Evolutionary conservation across 2,329 filamentous ascomycete species (phyloP), one percentile per base, ranked within the genome.

Genomic region (Exophiala sp.): DNA sequence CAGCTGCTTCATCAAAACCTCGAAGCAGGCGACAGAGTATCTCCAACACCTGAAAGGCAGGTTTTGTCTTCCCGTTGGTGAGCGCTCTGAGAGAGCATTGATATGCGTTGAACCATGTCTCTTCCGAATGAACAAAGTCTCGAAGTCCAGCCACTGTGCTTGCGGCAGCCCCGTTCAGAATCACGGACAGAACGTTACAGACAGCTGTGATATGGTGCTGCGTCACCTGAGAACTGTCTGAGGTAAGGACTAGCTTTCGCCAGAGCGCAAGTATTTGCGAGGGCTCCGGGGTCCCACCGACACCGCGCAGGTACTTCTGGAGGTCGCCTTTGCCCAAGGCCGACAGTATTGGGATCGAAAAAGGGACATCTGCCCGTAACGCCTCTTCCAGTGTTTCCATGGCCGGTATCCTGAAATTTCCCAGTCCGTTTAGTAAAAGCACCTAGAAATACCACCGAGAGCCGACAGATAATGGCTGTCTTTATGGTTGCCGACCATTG

Each of bases 121-220:
- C 58, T 5, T 63, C 42, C 2, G 66, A 68, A 2, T 64, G 55
- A 21, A 60, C 63, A 47, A 74, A 58, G 19, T 61, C 44, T 37
- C 60, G 64, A 2, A 72, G 64, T 6, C 56, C 51, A 10, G 62
- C 50, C 48, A 61, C 58, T 23, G 60, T 44, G 10, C 71, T 69
- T 10, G 58, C 55, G 13, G 59, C 49, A 8, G 66, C 65, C 10
- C 66, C 63, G 53, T 72, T 66, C 18, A 75, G 57, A 45, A 72
- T 73, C 16, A 67, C 67, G 48, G 68, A 69, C 22, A 73, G 46
- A 5, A 71, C 67, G 64, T 73, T 74, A 53, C 69, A 72, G 30
- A 67, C 66, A 5, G 68, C 65, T 19, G 67, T 64, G 13, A 66
- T 66, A 61, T 75, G 72, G 32, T 58, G 58, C 53, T 63, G 62